These are phyloP conservation scores for Plasmodium inui DNA, from an alignment of 169 alveolate genomes.

Conservation along the genomic window DNA sequence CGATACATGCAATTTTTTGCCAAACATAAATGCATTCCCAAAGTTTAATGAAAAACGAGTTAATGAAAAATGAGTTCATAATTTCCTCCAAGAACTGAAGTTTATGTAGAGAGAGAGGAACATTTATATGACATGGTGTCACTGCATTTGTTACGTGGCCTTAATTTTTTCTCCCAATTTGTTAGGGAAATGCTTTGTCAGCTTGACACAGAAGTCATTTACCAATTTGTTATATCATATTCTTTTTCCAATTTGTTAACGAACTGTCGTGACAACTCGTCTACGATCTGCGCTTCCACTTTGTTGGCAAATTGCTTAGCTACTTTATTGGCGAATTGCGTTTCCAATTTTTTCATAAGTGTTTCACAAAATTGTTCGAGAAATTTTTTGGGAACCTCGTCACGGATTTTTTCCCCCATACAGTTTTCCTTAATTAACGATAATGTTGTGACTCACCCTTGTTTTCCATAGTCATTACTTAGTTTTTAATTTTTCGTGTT, in stretches of 20 bases:
- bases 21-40: not conserved
- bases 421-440: not conserved
- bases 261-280: not conserved
- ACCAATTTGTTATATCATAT: not conserved
- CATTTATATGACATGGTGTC: constrained; percentile 1
- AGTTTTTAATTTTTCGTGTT: not conserved
- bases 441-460: not conserved
- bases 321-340: not conserved
- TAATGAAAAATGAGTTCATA: constrained; percentile 9
- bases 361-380: not conserved
- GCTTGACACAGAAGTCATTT: not conserved
- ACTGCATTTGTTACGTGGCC: constrained; percentile 6
- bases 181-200: not conserved
- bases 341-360: not conserved
- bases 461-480: not conserved
- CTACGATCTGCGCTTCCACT: not conserved
- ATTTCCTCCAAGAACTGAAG: not conserved
- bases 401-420: not conserved
- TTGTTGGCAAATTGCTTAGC: not conserved
- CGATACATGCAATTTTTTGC: constrained; percentile 15
- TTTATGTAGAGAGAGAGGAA: not conserved
- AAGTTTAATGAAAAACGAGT: constrained; percentile 12
- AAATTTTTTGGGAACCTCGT: not conserved
- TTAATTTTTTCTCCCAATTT: not conserved
- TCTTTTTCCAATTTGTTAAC: not conserved